A percentile compares a stretch with the other conserved stretches of the same genome.
Evolutionary conservation across 805 yeast genomes (phyloP).

Genomic region (Lipomyces starkeyi): DNA sequence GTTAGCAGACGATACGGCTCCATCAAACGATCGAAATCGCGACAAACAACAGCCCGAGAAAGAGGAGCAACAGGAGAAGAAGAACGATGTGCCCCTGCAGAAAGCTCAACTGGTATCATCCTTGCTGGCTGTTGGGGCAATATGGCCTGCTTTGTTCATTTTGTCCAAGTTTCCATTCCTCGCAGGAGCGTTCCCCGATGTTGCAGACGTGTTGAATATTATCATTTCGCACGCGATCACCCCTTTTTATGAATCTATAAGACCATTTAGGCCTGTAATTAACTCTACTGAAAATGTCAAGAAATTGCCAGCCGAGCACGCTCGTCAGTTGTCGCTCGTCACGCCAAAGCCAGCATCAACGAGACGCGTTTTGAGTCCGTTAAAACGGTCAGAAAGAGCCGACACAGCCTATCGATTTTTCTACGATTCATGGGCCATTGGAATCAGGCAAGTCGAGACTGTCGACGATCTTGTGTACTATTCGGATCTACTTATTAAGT

Average conservation of each 20-base stretch:
- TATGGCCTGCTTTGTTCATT: conserved; percentile 65
- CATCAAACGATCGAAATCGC: not conserved
- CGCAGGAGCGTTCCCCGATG: conserved; percentile 58
- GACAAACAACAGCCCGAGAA: conserved; percentile 44
- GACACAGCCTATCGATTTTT: conserved; percentile 27
- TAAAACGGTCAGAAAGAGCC: conserved; percentile 27
- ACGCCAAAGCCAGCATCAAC: conserved; percentile 20
- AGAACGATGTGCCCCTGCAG: conserved; percentile 36
- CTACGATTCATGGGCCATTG: conserved; percentile 54
- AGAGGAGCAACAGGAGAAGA: conserved; percentile 17
- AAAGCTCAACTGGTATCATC: conserved; percentile 59
- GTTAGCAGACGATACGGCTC: conserved; percentile 57
- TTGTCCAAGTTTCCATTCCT: conserved; percentile 67
- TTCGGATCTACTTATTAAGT: conserved; percentile 58
- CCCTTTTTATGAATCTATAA: conserved; percentile 52
- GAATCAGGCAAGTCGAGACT: conserved; percentile 49
- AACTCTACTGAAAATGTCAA: conserved; percentile 12
- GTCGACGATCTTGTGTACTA: conserved; percentile 55
- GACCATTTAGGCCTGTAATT: conserved; percentile 10
- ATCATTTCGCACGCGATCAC: conserved; percentile 56
- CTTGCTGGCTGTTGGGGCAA: conserved; percentile 63
- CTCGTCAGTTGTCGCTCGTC: not conserved
- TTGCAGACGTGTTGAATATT: conserved; percentile 56
- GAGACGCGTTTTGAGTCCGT: conserved; percentile 29
- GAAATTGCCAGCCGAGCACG: conserved; percentile 13